phyloP scores from a whole-genome alignment of 2,329 filamentous ascomycete species.

The Exophiala xenobiotica region DNA sequence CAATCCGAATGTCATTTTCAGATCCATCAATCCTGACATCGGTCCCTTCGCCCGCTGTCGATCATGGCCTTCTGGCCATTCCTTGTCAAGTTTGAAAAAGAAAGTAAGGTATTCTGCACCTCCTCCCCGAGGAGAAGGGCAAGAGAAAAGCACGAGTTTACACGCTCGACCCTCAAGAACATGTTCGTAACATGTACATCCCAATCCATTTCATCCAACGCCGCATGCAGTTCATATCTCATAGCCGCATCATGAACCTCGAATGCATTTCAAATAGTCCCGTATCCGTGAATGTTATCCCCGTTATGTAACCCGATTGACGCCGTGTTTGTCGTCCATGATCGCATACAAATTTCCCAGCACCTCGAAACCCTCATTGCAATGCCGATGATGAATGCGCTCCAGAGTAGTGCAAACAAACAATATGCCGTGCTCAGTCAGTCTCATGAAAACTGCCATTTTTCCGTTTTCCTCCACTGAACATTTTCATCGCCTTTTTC shows the following conservation, averaged over 20 bases:
- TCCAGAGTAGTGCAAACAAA: not conserved
- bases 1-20: too few species aligned
- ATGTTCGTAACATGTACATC: not conserved
- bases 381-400: not conserved
- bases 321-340: not conserved
- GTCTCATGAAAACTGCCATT: slow-evolving; percentile 27
- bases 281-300: not conserved
- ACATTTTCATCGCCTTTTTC: slow-evolving; percentile 54
- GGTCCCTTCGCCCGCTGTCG: too few species aligned
- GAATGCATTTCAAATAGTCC: not conserved
- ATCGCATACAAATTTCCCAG: not conserved
- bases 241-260: not conserved
- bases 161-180: not conserved
- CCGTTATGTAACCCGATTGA: not conserved
- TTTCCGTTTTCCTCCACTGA: slow-evolving; percentile 31
- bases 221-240: slow-evolving; percentile 1
- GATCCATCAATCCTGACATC: too few species aligned
- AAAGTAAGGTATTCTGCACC: too few species aligned
- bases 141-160: not conserved
- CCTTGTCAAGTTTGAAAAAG: too few species aligned
- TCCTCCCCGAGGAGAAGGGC: too few species aligned
- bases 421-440: not conserved
- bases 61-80: too few species aligned
- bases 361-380: not conserved
- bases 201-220: not conserved